Base-by-base conservation (phyloP, 345 rosid species). In the Aquilaria sinensis region DNA sequence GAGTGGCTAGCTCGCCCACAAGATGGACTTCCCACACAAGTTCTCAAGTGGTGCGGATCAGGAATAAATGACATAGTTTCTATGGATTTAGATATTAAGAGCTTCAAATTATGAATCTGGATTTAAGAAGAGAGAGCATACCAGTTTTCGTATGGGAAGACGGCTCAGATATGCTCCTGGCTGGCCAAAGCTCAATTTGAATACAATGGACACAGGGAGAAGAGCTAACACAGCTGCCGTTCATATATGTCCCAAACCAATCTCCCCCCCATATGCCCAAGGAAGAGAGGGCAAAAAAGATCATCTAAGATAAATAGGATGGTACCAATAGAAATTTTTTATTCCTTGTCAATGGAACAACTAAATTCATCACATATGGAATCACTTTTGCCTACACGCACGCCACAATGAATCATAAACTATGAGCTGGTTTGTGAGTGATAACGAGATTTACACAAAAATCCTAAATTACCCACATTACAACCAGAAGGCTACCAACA, bases 391-490 rank as follows among this genome's bases (percentile, higher is more conserved):
- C 70, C 75, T 63, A 67, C 66, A 72, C 56, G 67, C 77, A 70
- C 81, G 72, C 81, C 76, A 70, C 71, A 74, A 81, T 75, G 80
- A 84, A 84, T 84, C 74, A 71, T 64, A 79, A 74, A 69, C 49
- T 5, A 73, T 68, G 68, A 66, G 55, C 56, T 51, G 62, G 66
- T 63, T 31, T 52, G 70, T 70, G 65, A 71, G 66, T 11, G 48
- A 64, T 69, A 60, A 65, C 33, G 43, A 67, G 75, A 67, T 67
- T 59, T 70, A 67, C 75, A 66, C 51, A 63, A 58, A 73, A 57
- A 57, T 57, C 60, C 60, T 57, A 72, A 72, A 66, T 63, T 63
- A 73, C 77, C 66, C 75, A 69, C 79, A 41, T 66, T 63, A 74
- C 53, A 72, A 63, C 71, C 65, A 59, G 64, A 33, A 60, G 47